Evolutionary conservation across 1,139 yeast species (phyloP).

Genomic region (Blastobotrys persicus): DNA sequence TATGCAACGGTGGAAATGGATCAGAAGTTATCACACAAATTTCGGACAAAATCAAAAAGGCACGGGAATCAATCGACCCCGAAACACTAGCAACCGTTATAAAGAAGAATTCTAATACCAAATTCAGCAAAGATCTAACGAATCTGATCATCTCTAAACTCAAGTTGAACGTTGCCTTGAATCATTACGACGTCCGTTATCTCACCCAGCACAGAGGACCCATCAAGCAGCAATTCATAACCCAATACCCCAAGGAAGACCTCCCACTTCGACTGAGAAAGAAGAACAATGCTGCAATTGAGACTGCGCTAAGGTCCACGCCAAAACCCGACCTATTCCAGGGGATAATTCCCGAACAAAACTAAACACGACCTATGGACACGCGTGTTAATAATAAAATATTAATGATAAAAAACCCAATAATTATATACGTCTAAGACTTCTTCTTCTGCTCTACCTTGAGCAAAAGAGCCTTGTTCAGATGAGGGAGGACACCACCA

Average conservation of each 20-base stretch:
- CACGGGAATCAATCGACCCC: not conserved
- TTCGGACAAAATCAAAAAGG: not conserved
- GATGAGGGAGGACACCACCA: constrained; percentile 99
- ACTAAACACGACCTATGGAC: too few species aligned
- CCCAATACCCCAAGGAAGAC: not conserved
- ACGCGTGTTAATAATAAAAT: too few species aligned
- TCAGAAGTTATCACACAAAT: not conserved
- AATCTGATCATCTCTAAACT: not conserved
- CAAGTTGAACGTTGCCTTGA: not conserved
- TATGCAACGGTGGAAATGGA: not conserved
- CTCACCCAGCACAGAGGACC: not conserved
- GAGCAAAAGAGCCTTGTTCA: constrained; percentile 87
- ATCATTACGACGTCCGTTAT: not conserved
- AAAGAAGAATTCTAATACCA: not conserved
- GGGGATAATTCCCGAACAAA: not conserved
- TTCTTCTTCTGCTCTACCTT: constrained; percentile 86
- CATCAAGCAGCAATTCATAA: not conserved
- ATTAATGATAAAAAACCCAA: constrained; percentile 1
- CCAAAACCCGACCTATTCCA: not conserved
- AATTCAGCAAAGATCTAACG: not conserved
- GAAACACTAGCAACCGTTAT: not conserved
- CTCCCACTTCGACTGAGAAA: not conserved
- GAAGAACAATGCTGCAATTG: not conserved
- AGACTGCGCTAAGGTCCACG: not conserved
- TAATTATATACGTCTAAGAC: constrained; percentile 28